Base-by-base conservation (phyloP, 2,329 filamentous ascomycete species). In the Tricladium varicosporioides region DNA sequence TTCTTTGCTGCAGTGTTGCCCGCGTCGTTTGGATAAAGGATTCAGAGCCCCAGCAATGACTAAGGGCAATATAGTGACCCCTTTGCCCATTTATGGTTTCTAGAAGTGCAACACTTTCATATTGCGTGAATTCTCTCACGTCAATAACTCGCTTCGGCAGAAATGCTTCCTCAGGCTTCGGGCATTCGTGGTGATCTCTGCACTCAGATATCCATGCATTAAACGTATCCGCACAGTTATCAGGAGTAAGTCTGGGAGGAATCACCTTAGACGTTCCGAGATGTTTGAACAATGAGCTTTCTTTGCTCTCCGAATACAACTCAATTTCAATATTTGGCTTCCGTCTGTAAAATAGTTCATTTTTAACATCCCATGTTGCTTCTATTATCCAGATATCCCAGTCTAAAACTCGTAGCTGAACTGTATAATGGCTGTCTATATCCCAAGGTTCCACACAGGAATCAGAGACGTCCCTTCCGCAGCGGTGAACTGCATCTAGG, bases 141-240 rank as follows among this genome's bases (percentile, higher is more conserved):
- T 46, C 44, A 27, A 46, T 46, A 46, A 46, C 44, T 46, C 44
- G 44, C 44, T 46, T 46, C 11, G 44, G 44, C 19, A 46, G 19
- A 46, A 46, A n/a, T n/a, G 13, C 44, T 46, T 46, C 44, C 2
- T 18, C 13, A n/a, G 16, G 19, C 13, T 46, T 46, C 44, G 19
- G 44, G 18, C 44, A 46, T 18, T 11, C 18, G 18, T 46, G 44
- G 13, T 18, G 15, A 11, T 46, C 44, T 46, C 19, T 46, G 13
- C 44, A 46, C 11, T 46, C 13, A 46, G 16, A n/a, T 5, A 46
- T 46, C 44, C 44, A 46, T n/a, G 44, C 19, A 18, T 46, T 15
- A n/a, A 46, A 46, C 44, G 44, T 46, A 46, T 46, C 44, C 44
- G 16, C 44, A n/a, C 44, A 46, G 2, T 46, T n/a, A 46, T 46